Evolutionary conservation across 495 filamentous ascomycete genomes (phyloP), one percentile per base, ranked within the genome.

Genomic region (Rhizodiscina lignyota): DNA sequence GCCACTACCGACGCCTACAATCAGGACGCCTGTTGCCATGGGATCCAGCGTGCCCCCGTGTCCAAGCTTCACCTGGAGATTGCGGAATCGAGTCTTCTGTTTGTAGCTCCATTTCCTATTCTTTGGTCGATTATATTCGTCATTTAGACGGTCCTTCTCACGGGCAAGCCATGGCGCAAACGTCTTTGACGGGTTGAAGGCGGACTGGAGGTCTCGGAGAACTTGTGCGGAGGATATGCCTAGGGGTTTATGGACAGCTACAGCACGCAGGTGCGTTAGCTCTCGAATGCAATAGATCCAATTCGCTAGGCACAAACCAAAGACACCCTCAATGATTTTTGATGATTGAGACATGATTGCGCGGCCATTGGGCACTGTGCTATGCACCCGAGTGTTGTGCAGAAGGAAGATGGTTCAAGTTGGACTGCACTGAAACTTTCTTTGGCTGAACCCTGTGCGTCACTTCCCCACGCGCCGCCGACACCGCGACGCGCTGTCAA

Each of bases 11-110:
- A 94, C 69, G 23, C 86, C 91, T 2, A 83, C 61, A 31, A 94
- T 79, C 35, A 99, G 64, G 8, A 99, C 83, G 18, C 89, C 89
- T 1, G 83, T 92, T 11, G 89, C 89, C 43, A 94, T 68, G 2
- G 89, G 89, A 48, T 99, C 89, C 3, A 99, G 67, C 0, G 89
- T 99, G 21, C 89, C 89, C 22, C 91, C 89, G 59, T 99, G 89
- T 15, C 89, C 89, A 45, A 96, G 78, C 61, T 99, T 99, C 40
- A 96, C 77, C 38, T 81, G 66, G 5, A 79, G 40, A 0, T 65
- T 56, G 23, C 59, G 45, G 28, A 58, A 11, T 16, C 20, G 5
- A 13, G 8, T 13, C 13, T 27, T 27, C 8, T 13, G 24, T 13
- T 27, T 27, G 24, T 27, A 27, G 8, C 13, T 49, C n/a, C n/a